phyloP scores from a whole-genome alignment of 2,329 filamentous ascomycete species.

The Neonectria coccinea region DNA sequence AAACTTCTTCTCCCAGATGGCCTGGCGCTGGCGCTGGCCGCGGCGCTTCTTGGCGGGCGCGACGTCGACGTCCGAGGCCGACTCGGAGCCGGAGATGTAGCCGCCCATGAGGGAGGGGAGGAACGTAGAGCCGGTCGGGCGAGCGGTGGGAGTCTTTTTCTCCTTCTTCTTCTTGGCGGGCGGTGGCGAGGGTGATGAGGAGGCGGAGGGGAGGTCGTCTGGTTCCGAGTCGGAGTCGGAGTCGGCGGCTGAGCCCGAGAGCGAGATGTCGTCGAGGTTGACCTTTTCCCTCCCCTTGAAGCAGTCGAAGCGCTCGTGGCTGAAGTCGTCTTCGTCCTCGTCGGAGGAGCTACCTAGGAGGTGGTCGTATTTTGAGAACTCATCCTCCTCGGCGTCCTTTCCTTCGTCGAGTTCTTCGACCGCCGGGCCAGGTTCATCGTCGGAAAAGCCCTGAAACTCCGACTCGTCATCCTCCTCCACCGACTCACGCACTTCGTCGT shows the following conservation, averaged over 20 bases:
- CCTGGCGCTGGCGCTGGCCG: slow-evolving; percentile 81
- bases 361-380: slow-evolving; percentile 57
- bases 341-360: slow-evolving; percentile 59
- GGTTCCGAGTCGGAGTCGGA: slow-evolving; percentile 44
- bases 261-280: slow-evolving; percentile 55
- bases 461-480: slow-evolving; percentile 45
- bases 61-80: slow-evolving; percentile 74
- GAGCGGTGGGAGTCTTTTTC: slow-evolving; percentile 34
- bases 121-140: slow-evolving; percentile 66
- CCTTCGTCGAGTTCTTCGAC: slow-evolving; percentile 41
- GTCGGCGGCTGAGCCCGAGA: slow-evolving; percentile 50
- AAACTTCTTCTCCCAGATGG: slow-evolving; percentile 85
- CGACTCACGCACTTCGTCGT: slow-evolving; percentile 36
- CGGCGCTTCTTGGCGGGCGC: slow-evolving; percentile 76
- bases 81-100: slow-evolving; percentile 82
- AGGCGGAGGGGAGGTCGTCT: slow-evolving; percentile 40
- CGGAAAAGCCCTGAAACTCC: slow-evolving; percentile 54
- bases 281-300: slow-evolving; percentile 52
- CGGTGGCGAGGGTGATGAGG: slow-evolving; percentile 50
- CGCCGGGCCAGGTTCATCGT: slow-evolving; percentile 26
- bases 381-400: slow-evolving; percentile 50
- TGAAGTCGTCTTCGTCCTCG: slow-evolving; percentile 54
- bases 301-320: slow-evolving; percentile 47
- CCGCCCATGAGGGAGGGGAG: slow-evolving; percentile 82
- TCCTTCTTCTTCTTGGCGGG: slow-evolving; percentile 52